phyloP scores from a whole-genome alignment of 1,284 basidiomycete species.

The Ceratorhiza oryzae-sativae region DNA sequence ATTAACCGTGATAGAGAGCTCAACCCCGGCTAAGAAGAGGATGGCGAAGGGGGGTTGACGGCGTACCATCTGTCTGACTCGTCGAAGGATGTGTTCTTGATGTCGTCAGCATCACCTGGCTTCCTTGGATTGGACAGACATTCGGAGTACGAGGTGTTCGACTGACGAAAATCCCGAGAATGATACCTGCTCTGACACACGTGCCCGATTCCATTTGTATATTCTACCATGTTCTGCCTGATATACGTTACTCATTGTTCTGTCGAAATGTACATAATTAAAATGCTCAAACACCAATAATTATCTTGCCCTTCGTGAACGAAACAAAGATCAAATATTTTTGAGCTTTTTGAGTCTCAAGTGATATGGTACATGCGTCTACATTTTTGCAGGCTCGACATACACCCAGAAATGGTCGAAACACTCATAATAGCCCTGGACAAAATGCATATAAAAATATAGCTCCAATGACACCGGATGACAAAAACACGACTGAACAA shows the following conservation, averaged over 20 bases:
- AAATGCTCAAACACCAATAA: no score
- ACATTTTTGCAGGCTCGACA: no score
- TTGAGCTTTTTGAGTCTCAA: no score
- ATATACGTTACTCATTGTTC: neutral
- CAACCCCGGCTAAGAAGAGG: neutral
- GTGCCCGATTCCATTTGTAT: neutral
- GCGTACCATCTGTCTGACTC: neutral
- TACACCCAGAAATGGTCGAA: neutral
- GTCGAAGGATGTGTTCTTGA: neutral
- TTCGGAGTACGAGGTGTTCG: neutral
- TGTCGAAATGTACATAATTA: no score
- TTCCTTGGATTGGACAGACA: no score
- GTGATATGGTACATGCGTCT: no score
- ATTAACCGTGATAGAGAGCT: neutral
- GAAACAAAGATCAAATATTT: no score
- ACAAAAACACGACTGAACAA: neutral
- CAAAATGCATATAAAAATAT: neutral
- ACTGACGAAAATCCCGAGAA: neutral
- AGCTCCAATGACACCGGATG: neutral
- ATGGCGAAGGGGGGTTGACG: neutral
- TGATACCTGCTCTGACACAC: neutral
- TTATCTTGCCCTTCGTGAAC: no score
- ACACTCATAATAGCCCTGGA: neutral
- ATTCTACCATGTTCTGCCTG: neutral
- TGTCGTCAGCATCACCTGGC: neutral